Percentiles rank a stretch among this genome's conserved stretches.
Conservation (phyloP, 106 monocot genomes). For the Hemerocallis citrina region DNA sequence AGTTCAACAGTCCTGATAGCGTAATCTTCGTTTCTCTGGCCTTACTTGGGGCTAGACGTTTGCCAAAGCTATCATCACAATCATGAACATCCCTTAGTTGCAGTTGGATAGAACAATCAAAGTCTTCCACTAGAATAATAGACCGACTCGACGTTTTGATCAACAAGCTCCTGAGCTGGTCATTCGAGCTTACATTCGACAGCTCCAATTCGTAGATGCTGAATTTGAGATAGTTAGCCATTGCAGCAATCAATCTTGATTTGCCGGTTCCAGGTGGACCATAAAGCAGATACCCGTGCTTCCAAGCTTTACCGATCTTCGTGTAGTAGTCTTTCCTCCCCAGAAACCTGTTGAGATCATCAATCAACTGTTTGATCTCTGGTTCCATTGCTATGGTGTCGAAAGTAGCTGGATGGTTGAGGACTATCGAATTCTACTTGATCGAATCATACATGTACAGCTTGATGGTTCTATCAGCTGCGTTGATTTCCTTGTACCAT, state of each 20-base stretch:
- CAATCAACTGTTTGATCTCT: background rate
- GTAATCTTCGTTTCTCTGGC: background rate
- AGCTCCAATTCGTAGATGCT: conserved; percentile 27
- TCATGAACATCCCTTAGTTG: background rate
- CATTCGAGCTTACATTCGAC: background rate
- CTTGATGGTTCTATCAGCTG: too few relatives aligned
- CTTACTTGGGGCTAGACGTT: too few relatives aligned
- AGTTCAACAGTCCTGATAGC: conserved; percentile 4
- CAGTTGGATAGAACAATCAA: background rate
- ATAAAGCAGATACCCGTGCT: conserved; percentile 28
- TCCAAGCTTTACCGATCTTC: conserved; percentile 27
- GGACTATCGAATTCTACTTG: background rate
- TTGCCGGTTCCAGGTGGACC: conserved; percentile 36
- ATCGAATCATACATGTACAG: background rate
- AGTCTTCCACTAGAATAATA: conserved; percentile 4
- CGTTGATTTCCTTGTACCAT: too few relatives aligned
- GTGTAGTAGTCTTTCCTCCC: conserved; percentile 4
- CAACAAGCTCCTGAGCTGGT: background rate
- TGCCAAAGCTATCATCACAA: background rate
- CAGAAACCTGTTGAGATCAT: background rate
- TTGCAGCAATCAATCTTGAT: conserved; percentile 29
- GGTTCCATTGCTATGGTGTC: background rate
- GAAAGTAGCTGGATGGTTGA: conserved; percentile 1
- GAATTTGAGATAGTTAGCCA: conserved; percentile 24
- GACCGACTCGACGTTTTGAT: background rate